These are phyloP conservation scores for Pichia heedii DNA, from an alignment of 805 yeast genomes.

Conservation along the genomic window DNA sequence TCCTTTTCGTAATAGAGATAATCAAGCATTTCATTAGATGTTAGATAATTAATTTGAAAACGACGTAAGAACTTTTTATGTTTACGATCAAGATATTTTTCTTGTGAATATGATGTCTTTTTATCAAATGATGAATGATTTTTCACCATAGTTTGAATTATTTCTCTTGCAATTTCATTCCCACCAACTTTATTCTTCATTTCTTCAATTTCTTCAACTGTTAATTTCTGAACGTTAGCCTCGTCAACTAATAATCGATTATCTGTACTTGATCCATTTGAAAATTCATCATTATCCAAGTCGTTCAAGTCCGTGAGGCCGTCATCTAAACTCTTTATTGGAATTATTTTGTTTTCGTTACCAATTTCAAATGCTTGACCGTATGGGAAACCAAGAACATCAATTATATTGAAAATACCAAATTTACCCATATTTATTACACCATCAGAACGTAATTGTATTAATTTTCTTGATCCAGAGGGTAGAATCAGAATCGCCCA, in stretches of 20 bases:
- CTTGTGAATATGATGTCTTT: constrained; percentile 85
- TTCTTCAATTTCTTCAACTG: constrained; percentile 74
- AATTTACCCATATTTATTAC: constrained; percentile 78
- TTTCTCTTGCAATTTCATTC: constrained; percentile 57
- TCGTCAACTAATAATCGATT: constrained; percentile 59
- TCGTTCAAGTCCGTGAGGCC: constrained; percentile 14
- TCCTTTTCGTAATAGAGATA: constrained; percentile 68
- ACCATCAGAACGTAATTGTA: constrained; percentile 54
- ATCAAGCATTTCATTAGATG: constrained; percentile 61
- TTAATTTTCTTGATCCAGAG: constrained; percentile 66
- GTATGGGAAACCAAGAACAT: constrained; percentile 68
- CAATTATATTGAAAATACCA: constrained; percentile 72
- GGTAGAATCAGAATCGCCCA: constrained; percentile 69
- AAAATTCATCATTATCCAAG: constrained; percentile 20
- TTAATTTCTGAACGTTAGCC: constrained; percentile 66
- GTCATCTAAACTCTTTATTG: constrained; percentile 30
- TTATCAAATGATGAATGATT: constrained; percentile 82
- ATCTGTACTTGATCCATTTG: constrained; percentile 20
- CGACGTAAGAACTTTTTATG: constrained; percentile 83
- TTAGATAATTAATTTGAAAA: constrained; percentile 72
- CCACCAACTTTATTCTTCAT: constrained; percentile 66
- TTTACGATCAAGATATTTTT: constrained; percentile 83
- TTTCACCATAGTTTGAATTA: constrained; percentile 73
- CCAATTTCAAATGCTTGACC: constrained; percentile 86
- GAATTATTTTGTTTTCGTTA: constrained; percentile 43